Evolutionary conservation across 2,329 filamentous ascomycete genomes (phyloP).

Genomic region (Penicillium concentricum): DNA sequence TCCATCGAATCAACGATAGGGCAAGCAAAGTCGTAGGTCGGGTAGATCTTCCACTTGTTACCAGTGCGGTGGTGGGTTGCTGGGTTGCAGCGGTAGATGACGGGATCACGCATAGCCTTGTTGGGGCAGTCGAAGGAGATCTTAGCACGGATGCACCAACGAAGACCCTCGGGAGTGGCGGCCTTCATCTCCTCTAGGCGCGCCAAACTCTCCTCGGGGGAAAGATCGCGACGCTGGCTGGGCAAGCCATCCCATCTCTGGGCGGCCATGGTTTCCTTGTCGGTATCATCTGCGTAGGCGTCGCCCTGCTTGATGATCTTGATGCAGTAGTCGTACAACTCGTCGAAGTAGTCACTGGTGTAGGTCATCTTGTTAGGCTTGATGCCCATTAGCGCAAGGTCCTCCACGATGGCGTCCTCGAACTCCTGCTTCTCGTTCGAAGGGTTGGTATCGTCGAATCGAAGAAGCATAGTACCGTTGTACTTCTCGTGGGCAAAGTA

Average conservation of each 20-base stretch:
- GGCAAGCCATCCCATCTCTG: constrained; percentile 82
- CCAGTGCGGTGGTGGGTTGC: constrained; percentile 62
- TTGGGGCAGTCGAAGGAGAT: constrained; percentile 89
- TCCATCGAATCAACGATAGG: constrained; percentile 63
- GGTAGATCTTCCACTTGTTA: constrained; percentile 65
- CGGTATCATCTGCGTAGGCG: constrained; percentile 93
- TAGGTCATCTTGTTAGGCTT: constrained; percentile 83
- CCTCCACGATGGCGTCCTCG: constrained; percentile 89
- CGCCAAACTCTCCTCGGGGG: constrained; percentile 77
- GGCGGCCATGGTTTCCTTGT: constrained; percentile 80
- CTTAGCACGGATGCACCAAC: constrained; percentile 92
- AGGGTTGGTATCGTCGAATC: constrained; percentile 94
- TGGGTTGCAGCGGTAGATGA: constrained; percentile 93
- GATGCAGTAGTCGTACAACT: constrained; percentile 82
- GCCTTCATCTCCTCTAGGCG: constrained; percentile 93
- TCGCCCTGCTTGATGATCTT: constrained; percentile 81
- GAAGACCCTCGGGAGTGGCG: constrained; percentile 72
- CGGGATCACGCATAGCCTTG: constrained; percentile 92
- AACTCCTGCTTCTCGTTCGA: constrained; percentile 97
- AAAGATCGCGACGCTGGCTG: constrained; percentile 74
- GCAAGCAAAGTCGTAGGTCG: constrained; percentile 66
- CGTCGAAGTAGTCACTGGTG: constrained; percentile 93
- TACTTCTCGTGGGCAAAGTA: constrained; percentile 96
- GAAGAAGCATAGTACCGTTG: constrained; percentile 80
- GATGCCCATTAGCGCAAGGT: constrained; percentile 87